Evolutionary conservation across 2,329 filamentous ascomycete species (phyloP).

Genomic region (Aschersonia sp.): DNA sequence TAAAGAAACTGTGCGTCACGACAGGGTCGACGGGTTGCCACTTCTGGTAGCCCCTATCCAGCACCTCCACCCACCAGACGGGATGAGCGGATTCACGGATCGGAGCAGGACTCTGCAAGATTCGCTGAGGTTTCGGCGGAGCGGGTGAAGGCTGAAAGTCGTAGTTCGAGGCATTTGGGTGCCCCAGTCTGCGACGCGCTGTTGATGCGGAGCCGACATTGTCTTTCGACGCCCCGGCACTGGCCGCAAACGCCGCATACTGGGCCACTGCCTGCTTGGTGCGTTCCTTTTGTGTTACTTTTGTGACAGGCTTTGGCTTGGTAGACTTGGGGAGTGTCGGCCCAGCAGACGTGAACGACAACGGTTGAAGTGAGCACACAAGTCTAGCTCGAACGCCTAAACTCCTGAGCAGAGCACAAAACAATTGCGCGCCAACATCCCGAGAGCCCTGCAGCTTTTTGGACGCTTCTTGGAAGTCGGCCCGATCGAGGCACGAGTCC

Average conservation of each 20-base stretch:
- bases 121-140: conserved; percentile 16
- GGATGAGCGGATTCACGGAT: conserved; percentile 63
- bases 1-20: conserved; percentile 63
- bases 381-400: conserved; percentile 69
- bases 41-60: conserved; percentile 74
- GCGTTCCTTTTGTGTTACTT: conserved; percentile 18
- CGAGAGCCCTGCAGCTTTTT: conserved; percentile 61
- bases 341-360: conserved; percentile 49
- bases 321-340: conserved; percentile 31
- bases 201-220: conserved; percentile 17
- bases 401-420: conserved; percentile 74
- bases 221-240: conserved; percentile 12
- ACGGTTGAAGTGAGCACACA: conserved; percentile 77
- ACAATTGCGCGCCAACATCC: conserved; percentile 80
- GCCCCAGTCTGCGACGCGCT: conserved; percentile 33
- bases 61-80: conserved; percentile 87
- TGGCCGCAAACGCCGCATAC: conserved; percentile 23
- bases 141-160: conserved; percentile 29
- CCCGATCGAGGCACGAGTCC: conserved; percentile 53
- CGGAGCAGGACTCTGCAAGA: conserved; percentile 20
- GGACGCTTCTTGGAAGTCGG: conserved; percentile 62
- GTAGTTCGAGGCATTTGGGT: conserved; percentile 39
- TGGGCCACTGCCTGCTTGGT: conserved; percentile 7
- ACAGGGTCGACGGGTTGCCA: conserved; percentile 84
- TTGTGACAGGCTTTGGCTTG: conserved; percentile 13